A percentile compares a stretch with the other conserved stretches of the same genome.
Evolutionary conservation across 805 yeast genomes (phyloP).

Genomic region (Candida mattraensis): DNA sequence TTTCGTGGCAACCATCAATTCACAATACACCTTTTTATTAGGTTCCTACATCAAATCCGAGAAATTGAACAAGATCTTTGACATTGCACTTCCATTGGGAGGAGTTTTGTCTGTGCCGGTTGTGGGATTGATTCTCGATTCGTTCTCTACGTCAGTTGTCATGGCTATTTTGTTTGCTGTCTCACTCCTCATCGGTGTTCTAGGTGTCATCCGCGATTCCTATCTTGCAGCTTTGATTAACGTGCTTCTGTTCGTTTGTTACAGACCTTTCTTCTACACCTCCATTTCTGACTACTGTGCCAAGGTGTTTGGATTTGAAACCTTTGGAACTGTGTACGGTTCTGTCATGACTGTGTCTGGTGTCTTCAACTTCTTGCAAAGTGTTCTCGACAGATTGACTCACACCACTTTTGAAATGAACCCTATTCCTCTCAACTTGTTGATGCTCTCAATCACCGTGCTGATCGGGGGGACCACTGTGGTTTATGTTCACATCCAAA

Average conservation of each 20-base stretch:
- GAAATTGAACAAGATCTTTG: slow-evolving; percentile 46
- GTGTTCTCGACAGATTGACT: slow-evolving; percentile 46
- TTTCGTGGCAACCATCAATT: slow-evolving; percentile 56
- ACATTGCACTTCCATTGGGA: slow-evolving; percentile 55
- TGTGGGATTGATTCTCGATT: slow-evolving; percentile 51
- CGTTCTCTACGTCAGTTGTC: slow-evolving; percentile 47
- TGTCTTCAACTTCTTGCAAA: slow-evolving; percentile 47
- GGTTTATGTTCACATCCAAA: slow-evolving; percentile 38
- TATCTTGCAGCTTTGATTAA: slow-evolving; percentile 44
- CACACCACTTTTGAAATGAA: slow-evolving; percentile 54
- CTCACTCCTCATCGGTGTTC: slow-evolving; percentile 46
- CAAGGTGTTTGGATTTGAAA: slow-evolving; percentile 61
- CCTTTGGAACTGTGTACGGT: slow-evolving; percentile 62
- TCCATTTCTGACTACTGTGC: slow-evolving; percentile 58
- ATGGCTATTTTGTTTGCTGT: slow-evolving; percentile 39
- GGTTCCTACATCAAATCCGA: slow-evolving; percentile 39
- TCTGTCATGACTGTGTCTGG: slow-evolving; percentile 55
- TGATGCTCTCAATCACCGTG: slow-evolving; percentile 40
- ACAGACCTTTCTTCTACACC: slow-evolving; percentile 61
- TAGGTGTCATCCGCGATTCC: slow-evolving; percentile 44
- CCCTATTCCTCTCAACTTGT: slow-evolving; percentile 50
- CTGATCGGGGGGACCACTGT: slow-evolving; percentile 45
- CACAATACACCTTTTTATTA: slow-evolving; percentile 52
- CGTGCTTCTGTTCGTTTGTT: slow-evolving; percentile 48
- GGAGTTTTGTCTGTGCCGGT: slow-evolving; percentile 56